phyloP scores from a whole-genome alignment of 2,329 filamentous ascomycete species.

The Stromatinia cepivora region DNA sequence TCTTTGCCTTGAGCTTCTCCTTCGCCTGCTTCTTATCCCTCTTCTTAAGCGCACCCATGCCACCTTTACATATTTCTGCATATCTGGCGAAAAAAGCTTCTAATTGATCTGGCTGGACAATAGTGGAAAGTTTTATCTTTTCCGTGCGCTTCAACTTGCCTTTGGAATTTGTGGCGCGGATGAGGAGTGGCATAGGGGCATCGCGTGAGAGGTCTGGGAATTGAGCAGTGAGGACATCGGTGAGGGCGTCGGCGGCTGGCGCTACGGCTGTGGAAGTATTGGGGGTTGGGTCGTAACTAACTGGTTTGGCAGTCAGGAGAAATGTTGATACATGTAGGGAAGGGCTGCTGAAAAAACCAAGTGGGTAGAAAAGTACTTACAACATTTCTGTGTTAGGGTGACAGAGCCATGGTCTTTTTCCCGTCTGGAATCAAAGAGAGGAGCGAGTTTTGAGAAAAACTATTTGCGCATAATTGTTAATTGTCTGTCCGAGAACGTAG shows the following conservation, averaged over 20 bases:
- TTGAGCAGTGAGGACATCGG: constrained; percentile 45
- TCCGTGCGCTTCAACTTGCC: background rate
- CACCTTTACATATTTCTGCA: constrained; percentile 85
- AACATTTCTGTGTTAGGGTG: constrained; percentile 73
- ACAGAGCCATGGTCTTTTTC: constrained; percentile 72
- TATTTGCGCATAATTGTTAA: constrained; percentile 42
- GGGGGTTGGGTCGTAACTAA: background rate
- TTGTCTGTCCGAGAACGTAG: background rate
- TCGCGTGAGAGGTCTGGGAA: constrained; percentile 61
- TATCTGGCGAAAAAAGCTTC: constrained; percentile 82
- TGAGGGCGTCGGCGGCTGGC: constrained; percentile 7
- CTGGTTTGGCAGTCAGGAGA: background rate
- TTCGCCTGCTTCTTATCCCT: constrained; percentile 85
- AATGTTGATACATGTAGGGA: too few relatives aligned
- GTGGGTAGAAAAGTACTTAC: constrained; percentile 47
- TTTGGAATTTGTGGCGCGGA: constrained; percentile 51
- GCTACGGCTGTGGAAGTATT: background rate
- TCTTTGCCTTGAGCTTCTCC: constrained; percentile 71
- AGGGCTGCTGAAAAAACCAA: background rate
- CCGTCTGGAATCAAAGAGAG: constrained; percentile 24
- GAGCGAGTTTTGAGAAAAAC: constrained; percentile 59
- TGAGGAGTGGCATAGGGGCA: constrained; percentile 68
- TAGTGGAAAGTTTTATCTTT: constrained; percentile 76
- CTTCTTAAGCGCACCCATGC: constrained; percentile 89
- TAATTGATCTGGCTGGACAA: constrained; percentile 74